Conservation (phyloP, 768 basidiomycete genomes). For the Psilocybe tampanensis region DNA sequence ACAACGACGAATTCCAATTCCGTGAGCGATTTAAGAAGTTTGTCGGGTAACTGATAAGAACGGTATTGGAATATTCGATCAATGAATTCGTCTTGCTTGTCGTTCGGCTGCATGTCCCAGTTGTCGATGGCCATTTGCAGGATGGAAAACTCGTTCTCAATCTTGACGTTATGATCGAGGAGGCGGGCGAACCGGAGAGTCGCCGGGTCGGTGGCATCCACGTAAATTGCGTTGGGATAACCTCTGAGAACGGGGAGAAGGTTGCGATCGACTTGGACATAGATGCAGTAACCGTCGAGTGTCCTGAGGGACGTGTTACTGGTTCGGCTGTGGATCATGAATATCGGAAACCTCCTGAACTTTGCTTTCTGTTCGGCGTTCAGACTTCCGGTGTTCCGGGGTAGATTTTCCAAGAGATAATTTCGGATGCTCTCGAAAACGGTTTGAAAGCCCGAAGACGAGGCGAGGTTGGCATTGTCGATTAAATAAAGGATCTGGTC, state of each 20-base stretch:
- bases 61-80: constrained; percentile 26
- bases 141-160: constrained; percentile 17
- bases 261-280: constrained; percentile 10
- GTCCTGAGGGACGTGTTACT: background rate
- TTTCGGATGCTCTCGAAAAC: background rate
- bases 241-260: constrained; percentile 5
- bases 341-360: constrained; percentile 2
- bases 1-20: constrained; percentile 31
- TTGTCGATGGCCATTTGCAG: constrained; percentile 27
- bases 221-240: constrained; percentile 6
- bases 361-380: background rate
- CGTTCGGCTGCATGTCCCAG: constrained; percentile 27
- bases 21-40: constrained; percentile 7
- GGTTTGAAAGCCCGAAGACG: background rate
- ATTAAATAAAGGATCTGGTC: constrained; percentile 3
- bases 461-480: background rate
- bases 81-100: constrained; percentile 25
- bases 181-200: constrained; percentile 5
- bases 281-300: background rate
- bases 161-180: background rate
- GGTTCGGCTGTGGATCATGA: background rate
- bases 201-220: constrained; percentile 8
- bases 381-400: background rate
- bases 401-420: constrained; percentile 1
- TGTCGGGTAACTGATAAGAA: constrained; percentile 14